These are phyloP conservation scores for Scheffersomyces amazonensis DNA, from an alignment of 805 yeast species.

Conservation along the genomic window DNA sequence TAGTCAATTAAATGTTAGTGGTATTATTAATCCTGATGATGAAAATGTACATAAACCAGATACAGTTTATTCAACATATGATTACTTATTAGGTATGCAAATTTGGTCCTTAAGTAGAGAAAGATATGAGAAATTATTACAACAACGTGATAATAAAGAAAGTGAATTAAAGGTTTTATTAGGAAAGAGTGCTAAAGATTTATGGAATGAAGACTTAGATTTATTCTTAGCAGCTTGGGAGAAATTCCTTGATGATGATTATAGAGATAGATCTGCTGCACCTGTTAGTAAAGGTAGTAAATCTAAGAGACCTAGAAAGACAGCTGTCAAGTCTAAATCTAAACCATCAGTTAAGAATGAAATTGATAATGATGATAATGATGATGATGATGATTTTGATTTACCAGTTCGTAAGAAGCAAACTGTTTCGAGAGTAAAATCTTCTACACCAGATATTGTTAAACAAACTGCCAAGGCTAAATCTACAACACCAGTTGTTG, in stretches of 20 bases:
- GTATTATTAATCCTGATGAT: slow-evolving; percentile 20
- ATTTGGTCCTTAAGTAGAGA: slow-evolving; percentile 92
- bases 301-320: no score
- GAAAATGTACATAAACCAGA: slow-evolving; percentile 46
- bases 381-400: slow-evolving; percentile 2
- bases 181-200: slow-evolving; percentile 72
- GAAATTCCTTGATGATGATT: slow-evolving; percentile 64
- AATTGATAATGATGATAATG: slow-evolving; percentile 12
- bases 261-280: slow-evolving; percentile 51
- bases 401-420: not conserved
- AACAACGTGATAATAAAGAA: slow-evolving; percentile 71
- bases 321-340: slow-evolving; percentile 35
- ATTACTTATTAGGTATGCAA: slow-evolving; percentile 87
- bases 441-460: slow-evolving; percentile 6
- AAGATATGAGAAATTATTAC: slow-evolving; percentile 75
- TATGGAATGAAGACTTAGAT: slow-evolving; percentile 85
- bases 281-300: slow-evolving; percentile 30
- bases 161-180: slow-evolving; percentile 65
- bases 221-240: slow-evolving; percentile 67
- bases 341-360: slow-evolving; percentile 11
- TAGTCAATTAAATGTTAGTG: slow-evolving; percentile 24
- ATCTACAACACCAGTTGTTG: slow-evolving; percentile 2
- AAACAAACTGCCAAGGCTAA: slow-evolving; percentile 2
- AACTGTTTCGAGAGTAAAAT: slow-evolving; percentile 4
- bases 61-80: slow-evolving; percentile 65